Evolutionary conservation across 345 rosid genomes (phyloP).

Genomic region (Syzygium grande): DNA sequence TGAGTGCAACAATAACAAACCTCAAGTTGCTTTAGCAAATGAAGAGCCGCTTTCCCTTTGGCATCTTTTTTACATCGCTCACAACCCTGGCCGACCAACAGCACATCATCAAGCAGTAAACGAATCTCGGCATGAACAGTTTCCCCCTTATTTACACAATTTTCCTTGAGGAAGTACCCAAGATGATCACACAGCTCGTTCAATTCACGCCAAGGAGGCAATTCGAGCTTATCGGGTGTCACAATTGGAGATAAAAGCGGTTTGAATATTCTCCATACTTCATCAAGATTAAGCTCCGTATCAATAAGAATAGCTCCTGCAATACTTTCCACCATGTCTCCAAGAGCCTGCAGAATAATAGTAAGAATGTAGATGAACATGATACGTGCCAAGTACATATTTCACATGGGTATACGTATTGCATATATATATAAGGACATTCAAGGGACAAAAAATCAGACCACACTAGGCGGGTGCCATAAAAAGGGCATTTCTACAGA

Average conservation of each 20-base stretch:
- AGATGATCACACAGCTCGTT: slow-evolving; percentile 67
- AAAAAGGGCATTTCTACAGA: neutral
- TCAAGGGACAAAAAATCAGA: neutral
- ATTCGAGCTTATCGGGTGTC: slow-evolving; percentile 72
- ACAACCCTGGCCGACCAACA: slow-evolving; percentile 53
- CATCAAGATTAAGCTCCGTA: slow-evolving; percentile 53
- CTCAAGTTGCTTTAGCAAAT: slow-evolving; percentile 69
- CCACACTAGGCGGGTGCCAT: neutral
- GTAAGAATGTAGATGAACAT: neutral
- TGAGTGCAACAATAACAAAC: slow-evolving; percentile 22
- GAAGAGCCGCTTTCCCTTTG: slow-evolving; percentile 72
- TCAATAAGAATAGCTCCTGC: slow-evolving; percentile 82
- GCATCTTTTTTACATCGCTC: slow-evolving; percentile 62
- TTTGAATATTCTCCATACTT: slow-evolving; percentile 71
- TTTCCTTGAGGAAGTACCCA: slow-evolving; percentile 52
- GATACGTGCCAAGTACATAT: neutral
- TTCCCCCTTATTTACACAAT: slow-evolving; percentile 35
- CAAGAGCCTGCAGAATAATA: slow-evolving; percentile 58
- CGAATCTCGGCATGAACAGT: slow-evolving; percentile 47
- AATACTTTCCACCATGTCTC: slow-evolving; percentile 85
- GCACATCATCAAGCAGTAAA: slow-evolving; percentile 57
- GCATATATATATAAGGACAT: neutral
- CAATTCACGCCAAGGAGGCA: slow-evolving; percentile 71
- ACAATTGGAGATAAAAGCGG: slow-evolving; percentile 75
- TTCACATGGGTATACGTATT: neutral